Conservation (phyloP, 495 filamentous ascomycete genomes). For the Lindgomyces ingoldianus region DNA sequence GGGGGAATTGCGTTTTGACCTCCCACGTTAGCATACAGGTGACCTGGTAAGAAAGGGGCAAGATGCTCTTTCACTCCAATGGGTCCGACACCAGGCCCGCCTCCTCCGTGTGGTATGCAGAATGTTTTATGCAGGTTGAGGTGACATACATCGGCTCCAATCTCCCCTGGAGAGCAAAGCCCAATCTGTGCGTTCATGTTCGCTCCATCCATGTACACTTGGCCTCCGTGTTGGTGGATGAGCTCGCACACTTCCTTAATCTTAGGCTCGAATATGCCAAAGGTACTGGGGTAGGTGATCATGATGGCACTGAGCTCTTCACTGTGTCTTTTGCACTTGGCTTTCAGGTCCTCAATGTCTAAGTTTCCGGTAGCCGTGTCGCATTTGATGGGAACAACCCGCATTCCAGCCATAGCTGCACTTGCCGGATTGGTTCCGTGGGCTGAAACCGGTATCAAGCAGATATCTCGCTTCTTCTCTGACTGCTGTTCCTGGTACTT, state of each 20-base stretch:
- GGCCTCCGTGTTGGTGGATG: constrained; percentile 85
- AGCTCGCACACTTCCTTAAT: constrained; percentile 83
- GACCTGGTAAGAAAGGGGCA: constrained; percentile 74
- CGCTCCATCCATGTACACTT: constrained; percentile 99
- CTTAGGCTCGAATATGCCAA: constrained; percentile 91
- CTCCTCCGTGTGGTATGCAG: constrained; percentile 97
- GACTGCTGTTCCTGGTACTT: constrained; percentile 71
- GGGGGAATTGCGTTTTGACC: constrained; percentile 66
- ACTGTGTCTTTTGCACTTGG: constrained; percentile 84
- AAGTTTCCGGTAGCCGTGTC: constrained; percentile 86
- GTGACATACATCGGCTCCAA: constrained; percentile 97
- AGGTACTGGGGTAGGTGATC: constrained; percentile 98
- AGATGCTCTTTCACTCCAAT: constrained; percentile 90
- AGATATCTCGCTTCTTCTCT: constrained; percentile 79
- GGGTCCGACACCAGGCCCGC: constrained; percentile 92
- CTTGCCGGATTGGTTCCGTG: constrained; percentile 98
- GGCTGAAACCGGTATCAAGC: constrained; percentile 93
- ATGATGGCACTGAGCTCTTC: constrained; percentile 91
- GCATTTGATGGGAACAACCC: constrained; percentile 91
- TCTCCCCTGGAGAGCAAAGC: constrained; percentile 93
- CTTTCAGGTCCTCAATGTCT: constrained; percentile 80
- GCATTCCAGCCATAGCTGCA: constrained; percentile 97
- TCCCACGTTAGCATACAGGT: constrained; percentile 64
- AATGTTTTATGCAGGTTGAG: constrained; percentile 99
- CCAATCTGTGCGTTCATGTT: constrained; percentile 99